Evolutionary conservation across 768 basidiomycete species (phyloP).

Genomic region (Stropharia rugosoannulata): DNA sequence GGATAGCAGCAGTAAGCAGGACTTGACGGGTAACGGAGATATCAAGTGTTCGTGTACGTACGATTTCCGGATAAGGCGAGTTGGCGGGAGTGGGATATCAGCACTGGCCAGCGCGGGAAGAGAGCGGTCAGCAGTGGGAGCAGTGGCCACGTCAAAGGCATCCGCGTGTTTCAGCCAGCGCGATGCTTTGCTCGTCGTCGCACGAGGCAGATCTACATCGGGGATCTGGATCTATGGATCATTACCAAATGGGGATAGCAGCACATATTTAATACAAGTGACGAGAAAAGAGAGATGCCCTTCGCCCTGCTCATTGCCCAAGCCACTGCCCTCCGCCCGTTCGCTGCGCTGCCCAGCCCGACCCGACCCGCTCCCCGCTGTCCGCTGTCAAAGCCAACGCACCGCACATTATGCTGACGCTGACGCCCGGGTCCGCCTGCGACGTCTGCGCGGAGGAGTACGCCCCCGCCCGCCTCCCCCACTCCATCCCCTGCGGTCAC

Average conservation of each 20-base stretch:
- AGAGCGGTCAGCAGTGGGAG: background rate
- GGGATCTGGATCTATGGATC: background rate
- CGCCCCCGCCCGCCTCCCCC: conserved; percentile 69
- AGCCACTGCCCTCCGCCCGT: conserved; percentile 21
- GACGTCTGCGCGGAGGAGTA: conserved; percentile 90
- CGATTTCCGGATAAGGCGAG: too few relatives aligned
- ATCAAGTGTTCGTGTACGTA: too few relatives aligned
- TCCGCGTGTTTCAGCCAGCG: conserved; percentile 19
- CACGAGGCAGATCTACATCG: background rate
- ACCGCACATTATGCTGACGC: conserved; percentile 64
- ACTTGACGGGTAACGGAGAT: too few relatives aligned
- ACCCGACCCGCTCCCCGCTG: too few relatives aligned
- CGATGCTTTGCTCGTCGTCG: background rate
- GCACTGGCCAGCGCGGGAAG: too few relatives aligned
- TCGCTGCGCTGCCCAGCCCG: too few relatives aligned
- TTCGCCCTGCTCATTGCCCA: conserved; percentile 41
- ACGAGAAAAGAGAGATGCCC: conserved; percentile 31
- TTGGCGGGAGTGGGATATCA: too few relatives aligned
- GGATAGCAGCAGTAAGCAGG: too few relatives aligned
- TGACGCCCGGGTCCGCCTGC: conserved; percentile 80
- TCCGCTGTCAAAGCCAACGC: background rate
- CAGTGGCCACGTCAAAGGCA: background rate
- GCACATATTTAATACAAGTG: conserved; percentile 7
- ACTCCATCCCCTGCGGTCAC: conserved; percentile 85
- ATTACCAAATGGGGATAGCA: conserved; percentile 3